Conservation (phyloP, 2,329 filamentous ascomycete genomes). For the Helotiales sp. region DNA sequence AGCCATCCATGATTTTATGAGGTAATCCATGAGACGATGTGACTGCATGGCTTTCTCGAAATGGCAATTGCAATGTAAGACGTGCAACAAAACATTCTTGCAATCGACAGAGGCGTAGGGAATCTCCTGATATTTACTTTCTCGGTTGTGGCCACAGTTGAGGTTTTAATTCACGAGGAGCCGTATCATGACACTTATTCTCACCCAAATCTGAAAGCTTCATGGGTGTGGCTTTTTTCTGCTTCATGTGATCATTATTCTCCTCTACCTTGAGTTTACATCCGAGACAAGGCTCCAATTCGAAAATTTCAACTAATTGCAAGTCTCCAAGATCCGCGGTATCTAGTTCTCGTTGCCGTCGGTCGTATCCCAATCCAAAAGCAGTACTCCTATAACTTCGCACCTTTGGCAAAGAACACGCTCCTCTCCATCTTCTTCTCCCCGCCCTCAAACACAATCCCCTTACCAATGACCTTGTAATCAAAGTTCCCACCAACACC, state of each 20-base stretch:
- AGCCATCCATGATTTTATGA: neutral
- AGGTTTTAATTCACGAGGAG: no score
- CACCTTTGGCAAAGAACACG: slow-evolving; percentile 26
- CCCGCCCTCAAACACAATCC: slow-evolving; percentile 36
- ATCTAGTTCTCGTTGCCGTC: neutral
- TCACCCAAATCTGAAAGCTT: no score
- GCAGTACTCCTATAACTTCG: slow-evolving; percentile 16
- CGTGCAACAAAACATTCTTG: slow-evolving; percentile 1
- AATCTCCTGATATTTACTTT: neutral
- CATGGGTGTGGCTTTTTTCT: no score
- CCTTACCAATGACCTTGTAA: slow-evolving; percentile 47
- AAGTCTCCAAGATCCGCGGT: neutral
- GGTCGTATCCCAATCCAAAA: neutral
- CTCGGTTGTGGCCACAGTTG: neutral
- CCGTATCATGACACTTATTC: no score
- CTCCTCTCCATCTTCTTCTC: slow-evolving; percentile 21
- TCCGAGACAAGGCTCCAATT: no score
- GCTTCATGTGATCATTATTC: no score
- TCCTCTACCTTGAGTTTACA: no score
- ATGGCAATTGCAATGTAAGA: slow-evolving; percentile 2
- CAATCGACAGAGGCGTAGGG: neutral
- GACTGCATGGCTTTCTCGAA: neutral
- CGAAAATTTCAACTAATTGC: no score
- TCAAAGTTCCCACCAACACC: slow-evolving; percentile 63
- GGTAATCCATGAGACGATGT: neutral